Percentiles rank a stretch among this genome's conserved stretches.
Evolutionary conservation across 345 rosid genomes (phyloP).

Genomic region (Fremontodendron californicum): DNA sequence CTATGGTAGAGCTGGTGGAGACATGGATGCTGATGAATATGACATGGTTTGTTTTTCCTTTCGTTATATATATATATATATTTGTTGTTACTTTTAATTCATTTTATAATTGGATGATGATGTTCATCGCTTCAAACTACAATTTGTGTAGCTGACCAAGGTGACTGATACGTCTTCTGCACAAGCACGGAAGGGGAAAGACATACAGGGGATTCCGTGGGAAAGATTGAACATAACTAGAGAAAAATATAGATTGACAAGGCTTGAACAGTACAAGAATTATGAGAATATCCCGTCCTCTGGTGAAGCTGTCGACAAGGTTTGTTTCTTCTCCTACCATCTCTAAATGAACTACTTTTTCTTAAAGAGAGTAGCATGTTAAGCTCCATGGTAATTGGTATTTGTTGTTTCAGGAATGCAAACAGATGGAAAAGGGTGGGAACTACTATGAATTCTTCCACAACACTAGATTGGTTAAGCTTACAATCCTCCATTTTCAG

Average conservation of each 20-base stretch:
- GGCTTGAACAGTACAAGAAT: constrained; percentile 65
- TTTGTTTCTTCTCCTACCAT: constrained; percentile 7
- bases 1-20: constrained; percentile 20
- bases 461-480: constrained; percentile 49
- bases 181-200: constrained; percentile 56
- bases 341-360: not conserved
- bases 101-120: not conserved
- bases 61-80: not conserved
- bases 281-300: constrained; percentile 47
- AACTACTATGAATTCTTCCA: constrained; percentile 39
- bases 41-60: constrained; percentile 25
- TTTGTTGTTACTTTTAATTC: not conserved
- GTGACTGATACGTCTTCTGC: constrained; percentile 49
- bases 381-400: not conserved
- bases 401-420: constrained; percentile 32
- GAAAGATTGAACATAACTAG: constrained; percentile 49
- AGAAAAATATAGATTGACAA: constrained; percentile 50
- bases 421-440: constrained; percentile 40
- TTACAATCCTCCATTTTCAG: constrained; percentile 59
- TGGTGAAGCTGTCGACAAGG: constrained; percentile 43
- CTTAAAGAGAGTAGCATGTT: not conserved
- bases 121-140: not conserved
- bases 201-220: constrained; percentile 78
- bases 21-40: constrained; percentile 29
- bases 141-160: constrained; percentile 32